Evolutionary conservation across 805 yeast genomes (phyloP), one percentile per base, ranked within the genome.

Genomic region (Pichia phayaonensis): DNA sequence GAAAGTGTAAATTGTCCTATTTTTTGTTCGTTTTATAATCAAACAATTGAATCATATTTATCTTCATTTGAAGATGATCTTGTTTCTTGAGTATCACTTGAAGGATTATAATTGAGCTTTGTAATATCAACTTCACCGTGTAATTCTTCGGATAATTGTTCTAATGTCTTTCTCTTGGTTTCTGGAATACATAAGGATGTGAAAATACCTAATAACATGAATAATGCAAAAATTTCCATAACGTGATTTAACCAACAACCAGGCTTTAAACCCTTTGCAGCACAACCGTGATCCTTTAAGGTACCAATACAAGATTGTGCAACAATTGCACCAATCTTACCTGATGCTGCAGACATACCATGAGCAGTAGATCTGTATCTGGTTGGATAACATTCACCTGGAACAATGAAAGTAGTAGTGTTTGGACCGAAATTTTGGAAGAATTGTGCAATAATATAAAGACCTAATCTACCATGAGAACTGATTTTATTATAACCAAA

Each of bases 331-430:
- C 96, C 97, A 61, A 88, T 75, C 69, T 89, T 89, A 76, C 96
- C 97, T 34, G 81, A 69, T 47, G 95, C 97, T 60, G 97, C 96
- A 56, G 95, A 88, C 56, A 89, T 77, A 77, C 97, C 97, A 63
- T 89, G 97, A 45, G 96, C 96, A 58, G 95, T 82, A 22, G 96
- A 88, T 83, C 96, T 85, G 73, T 88, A 89, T 76, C 96, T 83
- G 51, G 97, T 89, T 67, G 96, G 97, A 83, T 75, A 90, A 66
- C 81, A 74, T 74, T 89, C 97, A 72, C 95, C 96, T 44, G 96
- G 96, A 64, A 86, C 78, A 63, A 89, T 81, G 67, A 89, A 89
- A 50, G 96, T 89, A 46, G 96, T 90, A 53, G 90, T 82, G 75
- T 89, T 89, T 67, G 97, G 96, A 64, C 96, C 96, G 62, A 87